A percentile compares a stretch with the other conserved stretches of the same genome.
phyloP scores from a whole-genome alignment of 1,284 basidiomycete genomes.

The Trichosporon sp. region DNA sequence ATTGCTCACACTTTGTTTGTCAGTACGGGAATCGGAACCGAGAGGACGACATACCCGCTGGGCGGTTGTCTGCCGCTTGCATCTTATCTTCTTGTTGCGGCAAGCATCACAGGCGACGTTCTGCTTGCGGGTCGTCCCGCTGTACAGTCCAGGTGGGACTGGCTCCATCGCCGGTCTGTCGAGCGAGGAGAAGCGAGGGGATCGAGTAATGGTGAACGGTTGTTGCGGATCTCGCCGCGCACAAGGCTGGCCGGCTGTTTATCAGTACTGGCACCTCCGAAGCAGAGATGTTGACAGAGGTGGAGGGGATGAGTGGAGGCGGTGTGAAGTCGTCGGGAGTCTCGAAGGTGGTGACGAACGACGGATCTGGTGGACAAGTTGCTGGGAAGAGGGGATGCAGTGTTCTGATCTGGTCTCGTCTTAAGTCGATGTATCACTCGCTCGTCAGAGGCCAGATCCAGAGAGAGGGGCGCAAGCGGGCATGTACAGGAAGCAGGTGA shows the following conservation, averaged over 20 bases:
- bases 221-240: too few relatives aligned
- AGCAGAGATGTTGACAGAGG: not conserved
- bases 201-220: not conserved
- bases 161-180: constrained; percentile 8
- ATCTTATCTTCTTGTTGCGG: constrained; percentile 43
- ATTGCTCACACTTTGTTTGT: constrained; percentile 39
- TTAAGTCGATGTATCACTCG: not conserved
- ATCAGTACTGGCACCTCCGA: not conserved
- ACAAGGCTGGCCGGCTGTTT: not conserved
- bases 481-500: not conserved
- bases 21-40: not conserved
- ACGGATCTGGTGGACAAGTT: too few relatives aligned
- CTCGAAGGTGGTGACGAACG: not conserved
- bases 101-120: constrained; percentile 87
- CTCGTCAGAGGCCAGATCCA: not conserved
- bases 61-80: constrained; percentile 17
- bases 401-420: not conserved
- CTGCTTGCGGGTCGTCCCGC: constrained; percentile 55
- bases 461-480: too few relatives aligned
- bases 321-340: not conserved
- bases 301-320: not conserved
- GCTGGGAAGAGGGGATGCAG: too few relatives aligned
- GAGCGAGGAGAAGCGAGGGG: not conserved
- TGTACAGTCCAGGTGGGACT: constrained; percentile 9
- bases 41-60: constrained; percentile 11